Evolutionary conservation across 2,329 filamentous ascomycete species (phyloP), one percentile per base, ranked within the genome.

Genomic region (Pezicula carpinea): DNA sequence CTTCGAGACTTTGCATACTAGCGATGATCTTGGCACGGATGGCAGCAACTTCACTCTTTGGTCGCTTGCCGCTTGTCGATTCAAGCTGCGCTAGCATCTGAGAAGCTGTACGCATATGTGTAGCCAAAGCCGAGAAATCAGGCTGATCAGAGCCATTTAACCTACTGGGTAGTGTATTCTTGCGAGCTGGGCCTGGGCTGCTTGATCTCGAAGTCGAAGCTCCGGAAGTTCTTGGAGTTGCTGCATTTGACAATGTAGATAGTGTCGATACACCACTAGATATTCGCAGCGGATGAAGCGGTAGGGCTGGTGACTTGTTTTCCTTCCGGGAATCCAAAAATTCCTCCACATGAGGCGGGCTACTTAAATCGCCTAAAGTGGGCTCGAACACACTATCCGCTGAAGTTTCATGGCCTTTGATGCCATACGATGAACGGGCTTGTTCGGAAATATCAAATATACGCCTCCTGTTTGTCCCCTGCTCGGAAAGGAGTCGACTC

Each of bases 11-110:
- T 64, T 93, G 88, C 89, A 93, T 93, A 64, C 87, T 92, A 3
- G 88, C 88, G 58, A 93, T 93, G 53, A 93, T 93, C 67, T 89
- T 90, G 34, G 87, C 83, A 56, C 89, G 79, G 64, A 93, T 93
- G 6, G 87, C 85, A 15, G 87, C 88, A 4, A 93, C 88, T 66
- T 93, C 88, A 23, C 83, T 80, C 61, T 80, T 86, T 1, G 88
- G 88, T 29, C 88, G 76, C 66, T 92, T 93, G 22, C 87, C 85
- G 53, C 85, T 85, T 18, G 86, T 92, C 2, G 85, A 80, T 49
- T 93, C 87, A 8, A 93, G 74, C 59, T 93, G 88, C 13, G 88
- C 86, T 36, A 93, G 72, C 88, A 93, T 93, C 64, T 91, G 87
- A 13, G 88, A 89, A 4, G 88, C 88, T 4, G 87, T 90, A 17